Evolutionary conservation across 2,329 filamentous ascomycete species (phyloP).

Genomic region (Trichophyton schoenleinii): DNA sequence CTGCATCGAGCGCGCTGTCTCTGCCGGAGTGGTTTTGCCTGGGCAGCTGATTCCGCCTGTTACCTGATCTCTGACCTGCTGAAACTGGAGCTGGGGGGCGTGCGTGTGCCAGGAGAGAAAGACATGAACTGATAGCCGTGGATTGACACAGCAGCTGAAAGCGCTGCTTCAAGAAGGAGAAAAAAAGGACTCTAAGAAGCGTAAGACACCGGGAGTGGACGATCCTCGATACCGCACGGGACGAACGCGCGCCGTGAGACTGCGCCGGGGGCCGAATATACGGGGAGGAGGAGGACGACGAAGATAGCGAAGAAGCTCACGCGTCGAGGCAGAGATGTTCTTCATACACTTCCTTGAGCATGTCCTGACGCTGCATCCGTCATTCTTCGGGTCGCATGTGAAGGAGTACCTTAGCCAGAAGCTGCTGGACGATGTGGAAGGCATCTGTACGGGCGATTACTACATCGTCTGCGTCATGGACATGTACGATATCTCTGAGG

Average conservation of each 20-base stretch:
- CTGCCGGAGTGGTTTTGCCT: too few relatives aligned
- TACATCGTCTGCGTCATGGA: conserved; percentile 98
- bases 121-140: background rate
- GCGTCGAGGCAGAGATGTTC: conserved; percentile 53
- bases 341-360: conserved; percentile 96
- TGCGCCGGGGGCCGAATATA: background rate
- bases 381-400: conserved; percentile 91
- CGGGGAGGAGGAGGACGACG: background rate
- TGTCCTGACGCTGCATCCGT: conserved; percentile 87
- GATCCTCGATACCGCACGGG: background rate
- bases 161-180: background rate
- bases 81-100: background rate
- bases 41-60: background rate
- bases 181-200: background rate
- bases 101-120: background rate
- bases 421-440: conserved; percentile 85
- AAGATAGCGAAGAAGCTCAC: background rate
- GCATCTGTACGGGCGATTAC: conserved; percentile 87
- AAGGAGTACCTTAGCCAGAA: conserved; percentile 81
- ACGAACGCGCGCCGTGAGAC: background rate
- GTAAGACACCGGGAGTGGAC: background rate
- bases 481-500: conserved; percentile 86
- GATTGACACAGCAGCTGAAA: background rate
- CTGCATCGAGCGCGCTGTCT: background rate
- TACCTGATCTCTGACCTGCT: background rate